A percentile compares a stretch with the other conserved stretches of the same genome.
These are phyloP conservation scores for Trichoderma erinaceum DNA, from an alignment of 495 filamentous ascomycete genomes.

Conservation along the genomic window DNA sequence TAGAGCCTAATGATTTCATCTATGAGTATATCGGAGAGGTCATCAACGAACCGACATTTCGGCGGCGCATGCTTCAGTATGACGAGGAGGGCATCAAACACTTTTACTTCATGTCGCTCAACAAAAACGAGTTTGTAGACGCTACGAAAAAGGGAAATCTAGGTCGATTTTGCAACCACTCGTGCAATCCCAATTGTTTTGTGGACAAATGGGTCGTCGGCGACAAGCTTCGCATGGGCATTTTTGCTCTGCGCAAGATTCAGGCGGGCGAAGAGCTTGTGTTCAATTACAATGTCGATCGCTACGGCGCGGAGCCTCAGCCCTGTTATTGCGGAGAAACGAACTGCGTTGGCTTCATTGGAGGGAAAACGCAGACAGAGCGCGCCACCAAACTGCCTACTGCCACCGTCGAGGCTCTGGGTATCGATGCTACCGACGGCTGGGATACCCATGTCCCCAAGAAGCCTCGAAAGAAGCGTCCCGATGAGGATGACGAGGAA, in stretches of 20 bases:
- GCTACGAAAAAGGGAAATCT: constrained; percentile 96
- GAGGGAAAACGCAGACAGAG: constrained; percentile 95
- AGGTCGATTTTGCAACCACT: constrained; percentile 97
- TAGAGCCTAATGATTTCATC: constrained; percentile 81
- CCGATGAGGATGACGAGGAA: constrained; percentile 90
- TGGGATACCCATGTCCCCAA: constrained; percentile 88
- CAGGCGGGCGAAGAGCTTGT: constrained; percentile 89
- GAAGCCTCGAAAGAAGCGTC: constrained; percentile 89
- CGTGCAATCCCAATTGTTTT: constrained; percentile 97
- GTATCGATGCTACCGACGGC: constrained; percentile 85
- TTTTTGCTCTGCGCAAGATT: constrained; percentile 86
- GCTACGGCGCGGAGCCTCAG: constrained; percentile 94
- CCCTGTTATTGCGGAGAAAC: constrained; percentile 93
- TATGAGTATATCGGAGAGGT: constrained; percentile 99
- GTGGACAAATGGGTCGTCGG: constrained; percentile 99
- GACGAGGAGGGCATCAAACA: constrained; percentile 95
- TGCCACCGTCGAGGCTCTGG: constrained; percentile 88
- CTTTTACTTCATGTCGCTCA: constrained; percentile 99
- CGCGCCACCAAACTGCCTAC: constrained; percentile 86
- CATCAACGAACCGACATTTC: constrained; percentile 85
- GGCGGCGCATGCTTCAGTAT: constrained; percentile 82
- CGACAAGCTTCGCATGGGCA: constrained; percentile 98
- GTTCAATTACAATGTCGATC: constrained; percentile 99
- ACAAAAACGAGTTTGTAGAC: constrained; percentile 93
- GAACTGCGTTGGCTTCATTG: constrained; percentile 94